phyloP scores from a whole-genome alignment of 2,329 filamentous ascomycete species.

The Verticillium nubilum region DNA sequence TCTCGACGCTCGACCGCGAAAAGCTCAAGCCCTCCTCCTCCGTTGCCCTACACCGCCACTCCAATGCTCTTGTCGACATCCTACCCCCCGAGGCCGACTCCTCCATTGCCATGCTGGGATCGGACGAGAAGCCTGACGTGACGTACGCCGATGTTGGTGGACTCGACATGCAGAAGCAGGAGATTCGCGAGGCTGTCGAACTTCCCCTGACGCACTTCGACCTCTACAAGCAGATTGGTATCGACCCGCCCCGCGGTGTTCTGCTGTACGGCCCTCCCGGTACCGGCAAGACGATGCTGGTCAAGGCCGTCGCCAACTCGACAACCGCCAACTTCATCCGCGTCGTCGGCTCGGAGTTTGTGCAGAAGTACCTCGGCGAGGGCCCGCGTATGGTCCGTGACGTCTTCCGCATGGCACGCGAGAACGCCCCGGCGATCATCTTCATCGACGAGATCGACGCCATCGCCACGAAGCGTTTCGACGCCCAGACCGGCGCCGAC shows the following conservation, averaged over 20 bases:
- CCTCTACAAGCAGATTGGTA: conserved; percentile 98
- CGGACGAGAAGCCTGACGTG: conserved; percentile 96
- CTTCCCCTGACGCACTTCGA: conserved; percentile 96
- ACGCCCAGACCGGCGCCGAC: conserved; percentile 96
- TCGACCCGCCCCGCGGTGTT: conserved; percentile 94
- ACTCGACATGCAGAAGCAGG: conserved; percentile 99
- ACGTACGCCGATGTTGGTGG: conserved; percentile 98
- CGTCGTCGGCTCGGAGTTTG: conserved; percentile 87
- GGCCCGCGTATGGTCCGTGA: conserved; percentile 98
- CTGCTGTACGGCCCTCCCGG: conserved; percentile 66
- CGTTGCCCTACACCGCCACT: conserved; percentile 95
- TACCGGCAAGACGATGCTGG: conserved; percentile 82
- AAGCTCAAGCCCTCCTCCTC: conserved; percentile 97
- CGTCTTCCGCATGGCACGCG: conserved; percentile 97
- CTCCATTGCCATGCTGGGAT: conserved; percentile 95
- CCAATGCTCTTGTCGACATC: conserved; percentile 96
- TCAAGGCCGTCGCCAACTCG: conserved; percentile 89
- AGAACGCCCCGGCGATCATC: conserved; percentile 97
- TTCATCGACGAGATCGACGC: conserved; percentile 99
- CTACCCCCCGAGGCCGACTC: conserved; percentile 98
- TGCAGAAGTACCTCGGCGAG: conserved; percentile 89
- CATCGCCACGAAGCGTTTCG: conserved; percentile 98
- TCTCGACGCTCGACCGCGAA: conserved; percentile 97
- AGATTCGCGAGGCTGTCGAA: conserved; percentile 96
- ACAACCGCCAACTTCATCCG: conserved; percentile 86